Evolutionary conservation across 2,329 filamentous ascomycete species (phyloP), one percentile per base, ranked within the genome.

Genomic region (Talaromyces atroroseus): DNA sequence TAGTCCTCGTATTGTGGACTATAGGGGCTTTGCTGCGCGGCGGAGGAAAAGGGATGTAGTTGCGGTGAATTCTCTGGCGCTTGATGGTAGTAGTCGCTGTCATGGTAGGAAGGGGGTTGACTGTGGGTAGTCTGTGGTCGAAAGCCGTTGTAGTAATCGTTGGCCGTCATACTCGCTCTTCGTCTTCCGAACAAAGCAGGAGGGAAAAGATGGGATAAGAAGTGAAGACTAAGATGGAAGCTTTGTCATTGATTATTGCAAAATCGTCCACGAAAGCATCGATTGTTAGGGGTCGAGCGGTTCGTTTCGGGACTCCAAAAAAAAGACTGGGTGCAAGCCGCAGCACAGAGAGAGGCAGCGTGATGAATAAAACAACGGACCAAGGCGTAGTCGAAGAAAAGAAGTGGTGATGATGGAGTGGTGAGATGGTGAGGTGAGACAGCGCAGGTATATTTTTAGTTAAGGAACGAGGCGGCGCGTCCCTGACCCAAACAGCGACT

Each of bases 101-200:
- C 70, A 65, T 54, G 29, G 40, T 55, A 58, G 10, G 52, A 18
- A 16, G 57, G 32, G 14, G 48, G 52, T 23, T 69, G 65, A n/a
- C 68, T 65, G 58, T 71, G 70, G 24, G 66, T 65, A 14, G 69
- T 66, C 45, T 64, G 59, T 34, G 63, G 66, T 49, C 69, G 68
- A 60, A 74, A 74, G 18, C 67, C 38, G 10, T 23, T 77, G 73
- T 88, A 88, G 73, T 89, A 89, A 64, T 87, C 82, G 74, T 85
- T 81, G 61, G 82, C 77, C 46, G 83, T 80, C 84, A 87, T 86
- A 64, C 53, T 76, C 18, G 3, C 14, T 42, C n/a, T n/a, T n/a
- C n/a, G n/a, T 20, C n/a, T 16, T 20, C 38, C 5, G 3, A 5
- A 16, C 12, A 36, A 16, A 10, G 14, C 32, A 36, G 14, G 10